phyloP scores from a whole-genome alignment of 768 basidiomycete genomes.

The Hydnum rufescens region DNA sequence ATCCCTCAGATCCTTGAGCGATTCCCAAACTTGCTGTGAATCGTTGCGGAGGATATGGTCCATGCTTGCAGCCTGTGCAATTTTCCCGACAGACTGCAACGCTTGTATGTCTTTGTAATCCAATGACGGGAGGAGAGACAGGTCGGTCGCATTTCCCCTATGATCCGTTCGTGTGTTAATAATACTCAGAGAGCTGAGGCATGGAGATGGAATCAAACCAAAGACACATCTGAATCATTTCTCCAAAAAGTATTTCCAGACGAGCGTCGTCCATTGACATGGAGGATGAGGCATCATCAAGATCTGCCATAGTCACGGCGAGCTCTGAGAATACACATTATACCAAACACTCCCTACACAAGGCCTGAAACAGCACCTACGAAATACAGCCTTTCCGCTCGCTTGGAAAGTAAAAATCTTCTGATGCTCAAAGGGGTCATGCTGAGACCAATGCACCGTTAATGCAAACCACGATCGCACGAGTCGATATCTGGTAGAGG shows the following conservation, averaged over 20 bases:
- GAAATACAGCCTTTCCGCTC: conserved; percentile 54
- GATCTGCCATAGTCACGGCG: too few relatives aligned
- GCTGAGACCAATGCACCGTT: conserved; percentile 47
- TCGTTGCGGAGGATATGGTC: conserved; percentile 75
- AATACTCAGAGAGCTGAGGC: not conserved
- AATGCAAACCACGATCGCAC: conserved; percentile 51
- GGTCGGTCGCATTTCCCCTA: conserved; percentile 93
- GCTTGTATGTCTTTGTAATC: conserved; percentile 57
- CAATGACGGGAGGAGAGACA: conserved; percentile 76
- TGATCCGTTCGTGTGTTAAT: not conserved
- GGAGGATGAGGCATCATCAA: too few relatives aligned
- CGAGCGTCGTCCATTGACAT: conserved; percentile 24
- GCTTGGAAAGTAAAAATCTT: conserved; percentile 69
- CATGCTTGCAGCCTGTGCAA: conserved; percentile 57
- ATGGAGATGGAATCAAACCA: conserved; percentile 29
- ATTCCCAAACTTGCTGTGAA: conserved; percentile 50
- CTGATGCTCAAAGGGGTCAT: conserved; percentile 67
- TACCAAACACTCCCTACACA: too few relatives aligned
- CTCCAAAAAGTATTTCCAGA: conserved; percentile 46
- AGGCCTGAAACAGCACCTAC: conserved; percentile 35
- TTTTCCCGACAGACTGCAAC: conserved; percentile 52
- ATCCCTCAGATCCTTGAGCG: conserved; percentile 35
- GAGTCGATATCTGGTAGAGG: conserved; percentile 49
- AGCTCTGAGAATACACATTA: too few relatives aligned
- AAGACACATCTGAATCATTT: conserved; percentile 81